Percentiles rank a stretch among this genome's conserved stretches.
Evolutionary conservation across 768 basidiomycete genomes (phyloP).

Genomic region (Mycena floridula): DNA sequence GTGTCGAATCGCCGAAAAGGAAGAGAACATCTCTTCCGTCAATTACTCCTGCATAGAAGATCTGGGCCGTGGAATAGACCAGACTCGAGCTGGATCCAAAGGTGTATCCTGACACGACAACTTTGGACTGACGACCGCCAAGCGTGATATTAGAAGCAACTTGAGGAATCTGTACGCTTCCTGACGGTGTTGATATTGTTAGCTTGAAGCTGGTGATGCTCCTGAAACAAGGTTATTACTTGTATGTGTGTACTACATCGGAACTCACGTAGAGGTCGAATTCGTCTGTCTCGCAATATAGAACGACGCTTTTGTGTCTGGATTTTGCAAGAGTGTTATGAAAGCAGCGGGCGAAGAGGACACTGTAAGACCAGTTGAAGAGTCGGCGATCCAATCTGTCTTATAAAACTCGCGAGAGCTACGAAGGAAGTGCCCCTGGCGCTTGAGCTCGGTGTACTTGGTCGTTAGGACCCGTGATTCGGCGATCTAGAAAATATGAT

Average conservation of each 20-base stretch:
- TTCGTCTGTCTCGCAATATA: constrained; percentile 63
- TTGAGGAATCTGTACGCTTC: constrained; percentile 50
- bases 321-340: constrained; percentile 61
- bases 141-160: constrained; percentile 50
- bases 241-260: neutral
- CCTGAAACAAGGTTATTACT: constrained; percentile 23
- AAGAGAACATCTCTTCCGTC: constrained; percentile 59
- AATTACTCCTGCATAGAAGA: constrained; percentile 62
- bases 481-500: constrained; percentile 32
- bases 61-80: constrained; percentile 66
- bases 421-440: constrained; percentile 72
- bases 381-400: constrained; percentile 68
- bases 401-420: constrained; percentile 76
- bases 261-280: constrained; percentile 59
- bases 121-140: constrained; percentile 65
- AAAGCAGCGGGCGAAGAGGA: constrained; percentile 36
- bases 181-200: constrained; percentile 47
- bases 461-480: constrained; percentile 61
- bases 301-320: constrained; percentile 59
- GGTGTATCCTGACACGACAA: constrained; percentile 65
- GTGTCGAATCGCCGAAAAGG: constrained; percentile 48
- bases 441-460: constrained; percentile 76
- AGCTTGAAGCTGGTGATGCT: constrained; percentile 51
- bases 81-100: constrained; percentile 56
- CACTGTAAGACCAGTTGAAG: constrained; percentile 36